Conservation (phyloP, 23 red algal species). For the Gracilaria domingensis region DNA sequence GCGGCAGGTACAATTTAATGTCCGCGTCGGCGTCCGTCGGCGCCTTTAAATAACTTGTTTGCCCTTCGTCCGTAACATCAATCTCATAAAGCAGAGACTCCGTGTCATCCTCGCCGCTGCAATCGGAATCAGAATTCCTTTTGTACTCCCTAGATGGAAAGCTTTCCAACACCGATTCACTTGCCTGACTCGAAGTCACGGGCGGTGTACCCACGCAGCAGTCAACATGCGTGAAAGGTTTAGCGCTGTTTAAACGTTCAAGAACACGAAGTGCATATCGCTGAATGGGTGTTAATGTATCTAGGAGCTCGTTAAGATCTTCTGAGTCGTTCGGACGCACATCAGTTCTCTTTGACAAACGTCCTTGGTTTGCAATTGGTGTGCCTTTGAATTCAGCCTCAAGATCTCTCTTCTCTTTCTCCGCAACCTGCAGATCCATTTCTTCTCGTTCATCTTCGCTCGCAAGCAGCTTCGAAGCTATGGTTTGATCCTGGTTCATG, state of each 20-base stretch:
- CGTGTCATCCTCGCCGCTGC: constrained; percentile 13
- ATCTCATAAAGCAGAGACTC: constrained; percentile 54
- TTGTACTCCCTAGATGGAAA: background rate
- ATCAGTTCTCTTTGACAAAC: background rate
- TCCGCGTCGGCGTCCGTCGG: constrained; percentile 79
- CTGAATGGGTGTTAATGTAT: constrained; percentile 57
- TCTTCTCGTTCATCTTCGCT: constrained; percentile 58
- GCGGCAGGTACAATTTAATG: constrained; percentile 80
- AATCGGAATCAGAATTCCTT: background rate
- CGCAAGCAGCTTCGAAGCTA: constrained; percentile 47
- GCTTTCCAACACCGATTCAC: background rate
- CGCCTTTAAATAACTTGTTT: constrained; percentile 69
- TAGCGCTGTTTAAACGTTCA: constrained; percentile 5
- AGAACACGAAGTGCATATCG: constrained; percentile 67
- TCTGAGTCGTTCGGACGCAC: background rate
- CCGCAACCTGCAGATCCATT: constrained; percentile 14
- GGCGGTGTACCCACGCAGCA: background rate
- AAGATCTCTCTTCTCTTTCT: constrained; percentile 34
- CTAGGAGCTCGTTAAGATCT: constrained; percentile 6
- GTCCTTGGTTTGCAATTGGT: constrained; percentile 1
- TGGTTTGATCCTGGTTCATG: constrained; percentile 10
- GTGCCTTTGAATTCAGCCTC: constrained; percentile 42
- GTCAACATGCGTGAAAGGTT: background rate
- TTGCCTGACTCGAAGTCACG: background rate
- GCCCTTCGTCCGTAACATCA: constrained; percentile 53